Evolutionary conservation across 1,139 yeast species (phyloP).

Genomic region (Schwanniomyces etchellsii): DNA sequence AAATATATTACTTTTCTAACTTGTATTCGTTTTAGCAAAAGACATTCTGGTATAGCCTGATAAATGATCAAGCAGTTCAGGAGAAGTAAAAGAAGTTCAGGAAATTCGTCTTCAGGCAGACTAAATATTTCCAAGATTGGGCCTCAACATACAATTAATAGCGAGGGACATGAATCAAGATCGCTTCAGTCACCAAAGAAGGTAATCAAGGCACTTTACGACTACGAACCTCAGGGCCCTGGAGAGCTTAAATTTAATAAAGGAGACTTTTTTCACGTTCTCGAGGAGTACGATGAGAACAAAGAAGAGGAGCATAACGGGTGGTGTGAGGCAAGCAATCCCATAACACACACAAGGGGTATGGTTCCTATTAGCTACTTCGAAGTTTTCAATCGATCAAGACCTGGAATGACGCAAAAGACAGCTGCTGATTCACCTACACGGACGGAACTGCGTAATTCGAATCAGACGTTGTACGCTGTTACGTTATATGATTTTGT

Average conservation of each 20-base stretch:
- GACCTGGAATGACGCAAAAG: slow-evolving; percentile 16
- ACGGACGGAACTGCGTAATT: slow-evolving; percentile 7
- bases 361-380: slow-evolving; percentile 85
- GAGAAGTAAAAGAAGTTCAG: slow-evolving; percentile 36
- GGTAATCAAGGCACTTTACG: slow-evolving; percentile 78
- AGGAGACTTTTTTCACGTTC: slow-evolving; percentile 88
- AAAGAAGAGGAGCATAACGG: slow-evolving; percentile 38
- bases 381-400: slow-evolving; percentile 66
- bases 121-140: slow-evolving; percentile 30
- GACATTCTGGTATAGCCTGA: neutral
- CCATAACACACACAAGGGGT: slow-evolving; percentile 70
- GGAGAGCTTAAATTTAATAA: slow-evolving; percentile 73
- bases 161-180: slow-evolving; percentile 9
- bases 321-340: slow-evolving; percentile 90
- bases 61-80: slow-evolving; percentile 40
- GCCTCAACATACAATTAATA: slow-evolving; percentile 11
- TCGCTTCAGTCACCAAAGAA: slow-evolving; percentile 57
- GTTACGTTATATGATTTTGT: slow-evolving; percentile 67
- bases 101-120: slow-evolving; percentile 3
- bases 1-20: too few relatives aligned
- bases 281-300: slow-evolving; percentile 39
- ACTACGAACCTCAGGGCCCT: slow-evolving; percentile 73
- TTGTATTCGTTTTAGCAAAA: too few relatives aligned
- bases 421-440: slow-evolving; percentile 6
- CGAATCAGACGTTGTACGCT: slow-evolving; percentile 39